These are phyloP conservation scores for Giardia duodenalis DNA, from an alignment of 208 protist species.

Conservation along the genomic window DNA sequence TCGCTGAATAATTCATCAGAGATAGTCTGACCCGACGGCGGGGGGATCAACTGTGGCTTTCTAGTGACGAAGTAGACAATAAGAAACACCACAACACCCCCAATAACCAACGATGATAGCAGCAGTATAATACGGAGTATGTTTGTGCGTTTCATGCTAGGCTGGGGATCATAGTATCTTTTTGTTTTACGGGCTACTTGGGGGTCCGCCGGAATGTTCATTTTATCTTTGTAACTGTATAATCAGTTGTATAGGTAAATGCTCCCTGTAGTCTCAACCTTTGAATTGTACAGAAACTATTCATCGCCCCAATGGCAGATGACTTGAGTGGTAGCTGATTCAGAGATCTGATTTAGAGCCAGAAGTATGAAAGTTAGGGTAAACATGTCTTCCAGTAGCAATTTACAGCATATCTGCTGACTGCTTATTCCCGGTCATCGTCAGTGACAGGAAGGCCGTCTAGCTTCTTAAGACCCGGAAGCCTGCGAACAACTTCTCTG, in stretches of 20 bases:
- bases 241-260: no score
- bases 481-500: background rate
- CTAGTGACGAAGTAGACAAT: background rate
- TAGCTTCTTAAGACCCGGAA: slow-evolving; percentile 23
- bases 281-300: no score
- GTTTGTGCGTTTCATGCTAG: background rate
- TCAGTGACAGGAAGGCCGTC: slow-evolving; percentile 21
- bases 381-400: no score
- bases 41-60: background rate
- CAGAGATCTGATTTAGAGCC: no score
- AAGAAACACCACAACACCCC: background rate
- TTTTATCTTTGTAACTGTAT: no score
- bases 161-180: background rate
- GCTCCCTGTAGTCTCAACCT: no score
- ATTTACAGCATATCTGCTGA: background rate
- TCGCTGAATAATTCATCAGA: background rate
- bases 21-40: background rate
- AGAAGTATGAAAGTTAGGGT: no score
- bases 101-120: background rate
- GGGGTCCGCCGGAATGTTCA: background rate
- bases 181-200: background rate
- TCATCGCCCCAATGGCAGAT: no score
- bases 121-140: background rate
- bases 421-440: background rate
- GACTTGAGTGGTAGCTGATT: no score